These are phyloP conservation scores for Xanthoconium separans DNA, from an alignment of 1,284 basidiomycete species.

Conservation along the genomic window DNA sequence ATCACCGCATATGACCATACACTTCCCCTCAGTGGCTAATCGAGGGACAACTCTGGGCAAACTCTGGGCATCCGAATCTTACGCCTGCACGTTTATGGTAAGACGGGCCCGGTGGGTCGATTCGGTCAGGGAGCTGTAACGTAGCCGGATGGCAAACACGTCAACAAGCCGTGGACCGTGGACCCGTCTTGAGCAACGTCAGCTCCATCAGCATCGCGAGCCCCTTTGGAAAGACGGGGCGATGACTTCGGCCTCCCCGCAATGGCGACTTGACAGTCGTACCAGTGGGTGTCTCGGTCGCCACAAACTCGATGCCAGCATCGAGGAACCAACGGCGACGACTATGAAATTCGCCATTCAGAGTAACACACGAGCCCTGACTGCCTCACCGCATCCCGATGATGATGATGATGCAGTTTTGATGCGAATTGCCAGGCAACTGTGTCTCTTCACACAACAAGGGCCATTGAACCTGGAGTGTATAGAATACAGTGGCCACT, in stretches of 20 bases:
- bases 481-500: neutral
- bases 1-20: slow-evolving; percentile 14
- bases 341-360: slow-evolving; percentile 1
- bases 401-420: slow-evolving; percentile 4
- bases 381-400: slow-evolving; percentile 5
- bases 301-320: slow-evolving; percentile 10
- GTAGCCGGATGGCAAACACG: slow-evolving; percentile 12
- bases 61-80: slow-evolving; percentile 15
- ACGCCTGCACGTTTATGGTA: slow-evolving; percentile 20
- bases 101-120: neutral
- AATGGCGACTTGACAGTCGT: neutral
- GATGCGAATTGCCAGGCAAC: slow-evolving; percentile 31
- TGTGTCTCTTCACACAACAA: slow-evolving; percentile 11
- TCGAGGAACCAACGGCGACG: slow-evolving; percentile 4
- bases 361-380: slow-evolving; percentile 2
- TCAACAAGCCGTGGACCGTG: slow-evolving; percentile 6
- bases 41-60: slow-evolving; percentile 8
- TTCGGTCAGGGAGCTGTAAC: slow-evolving; percentile 12
- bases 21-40: slow-evolving; percentile 14
- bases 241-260: too few relatives aligned
- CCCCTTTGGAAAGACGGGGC: too few relatives aligned
- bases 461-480: neutral
- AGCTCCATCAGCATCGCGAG: neutral
- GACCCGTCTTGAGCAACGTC: neutral
- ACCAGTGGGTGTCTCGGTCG: neutral